phyloP scores from a whole-genome alignment of 2,329 filamentous ascomycete species.

The Alternaria angustiovoidea region DNA sequence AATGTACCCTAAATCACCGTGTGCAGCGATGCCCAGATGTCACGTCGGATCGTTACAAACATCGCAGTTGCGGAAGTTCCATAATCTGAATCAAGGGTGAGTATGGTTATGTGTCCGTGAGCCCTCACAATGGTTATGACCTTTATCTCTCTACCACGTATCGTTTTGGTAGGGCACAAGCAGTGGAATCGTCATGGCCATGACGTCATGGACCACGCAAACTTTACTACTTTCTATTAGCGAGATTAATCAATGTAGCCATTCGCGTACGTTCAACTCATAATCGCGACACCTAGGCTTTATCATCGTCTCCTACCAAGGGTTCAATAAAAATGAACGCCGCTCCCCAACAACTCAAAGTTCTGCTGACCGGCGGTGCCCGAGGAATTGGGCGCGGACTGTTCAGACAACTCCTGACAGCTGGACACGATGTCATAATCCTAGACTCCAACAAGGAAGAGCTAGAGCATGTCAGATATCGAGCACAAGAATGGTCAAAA shows the following conservation, averaged over 20 bases:
- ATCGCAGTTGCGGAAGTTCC: not conserved
- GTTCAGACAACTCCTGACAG: conserved; percentile 53
- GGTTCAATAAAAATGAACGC: conserved; percentile 4
- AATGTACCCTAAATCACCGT: not conserved
- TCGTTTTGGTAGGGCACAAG: not conserved
- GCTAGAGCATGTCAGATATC: conserved; percentile 47
- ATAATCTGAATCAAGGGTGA: not conserved
- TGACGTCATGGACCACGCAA: not conserved
- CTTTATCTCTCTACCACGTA: not conserved
- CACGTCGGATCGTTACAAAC: not conserved
- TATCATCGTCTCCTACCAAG: not conserved
- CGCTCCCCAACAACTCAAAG: conserved; percentile 27
- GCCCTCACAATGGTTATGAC: too few relatives aligned
- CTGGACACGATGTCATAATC: conserved; percentile 57
- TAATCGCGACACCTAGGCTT: not conserved
- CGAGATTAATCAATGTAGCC: not conserved
- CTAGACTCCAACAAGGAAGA: conserved; percentile 55
- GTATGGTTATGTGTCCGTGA: not conserved
- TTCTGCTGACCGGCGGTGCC: conserved; percentile 54
- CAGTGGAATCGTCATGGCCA: not conserved
- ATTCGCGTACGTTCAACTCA: not conserved
- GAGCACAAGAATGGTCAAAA: conserved; percentile 39
- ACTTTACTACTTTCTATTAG: not conserved
- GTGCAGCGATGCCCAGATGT: not conserved
- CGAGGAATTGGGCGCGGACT: conserved; percentile 58